Percentiles rank a stretch among this genome's conserved stretches.
Conservation (phyloP, 768 basidiomycete species). For the Collybiopsis luxurians region DNA sequence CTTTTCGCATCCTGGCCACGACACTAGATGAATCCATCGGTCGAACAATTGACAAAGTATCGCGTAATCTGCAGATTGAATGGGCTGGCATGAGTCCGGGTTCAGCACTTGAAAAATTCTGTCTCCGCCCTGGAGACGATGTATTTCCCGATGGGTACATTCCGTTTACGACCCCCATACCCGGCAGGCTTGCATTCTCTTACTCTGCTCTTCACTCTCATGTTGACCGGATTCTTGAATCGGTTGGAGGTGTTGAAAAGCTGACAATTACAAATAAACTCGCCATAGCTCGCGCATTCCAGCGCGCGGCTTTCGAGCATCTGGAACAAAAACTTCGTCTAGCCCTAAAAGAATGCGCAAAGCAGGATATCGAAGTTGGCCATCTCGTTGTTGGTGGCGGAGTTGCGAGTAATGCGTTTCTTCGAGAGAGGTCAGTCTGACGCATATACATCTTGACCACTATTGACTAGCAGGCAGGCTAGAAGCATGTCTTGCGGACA, state of each 20-base stretch:
- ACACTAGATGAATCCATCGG: conserved; percentile 78
- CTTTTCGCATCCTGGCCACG: conserved; percentile 70
- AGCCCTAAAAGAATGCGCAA: conserved; percentile 43
- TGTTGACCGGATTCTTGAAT: conserved; percentile 55
- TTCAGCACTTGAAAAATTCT: conserved; percentile 77
- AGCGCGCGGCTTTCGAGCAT: conserved; percentile 66
- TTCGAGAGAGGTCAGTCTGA: conserved; percentile 57
- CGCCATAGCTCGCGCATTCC: conserved; percentile 69
- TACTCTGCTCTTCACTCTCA: conserved; percentile 76
- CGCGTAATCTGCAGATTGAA: conserved; percentile 63
- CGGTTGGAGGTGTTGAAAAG: conserved; percentile 37
- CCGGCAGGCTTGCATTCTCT: conserved; percentile 65
- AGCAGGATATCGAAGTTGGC: conserved; percentile 40
- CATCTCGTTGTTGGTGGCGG: conserved; percentile 87
- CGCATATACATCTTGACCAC: not conserved
- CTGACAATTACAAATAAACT: conserved; percentile 36
- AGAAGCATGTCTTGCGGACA: not conserved
- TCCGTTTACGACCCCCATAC: conserved; percentile 47
- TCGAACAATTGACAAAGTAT: conserved; percentile 80
- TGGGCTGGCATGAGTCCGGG: conserved; percentile 69
- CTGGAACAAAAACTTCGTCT: conserved; percentile 71
- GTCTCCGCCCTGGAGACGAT: conserved; percentile 32
- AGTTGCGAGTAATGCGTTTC: conserved; percentile 81
- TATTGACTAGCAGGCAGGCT: not conserved
- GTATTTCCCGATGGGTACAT: conserved; percentile 27